phyloP scores from a whole-genome alignment of 2,329 filamentous ascomycete species.

The Domatiomyces globalis region DNA sequence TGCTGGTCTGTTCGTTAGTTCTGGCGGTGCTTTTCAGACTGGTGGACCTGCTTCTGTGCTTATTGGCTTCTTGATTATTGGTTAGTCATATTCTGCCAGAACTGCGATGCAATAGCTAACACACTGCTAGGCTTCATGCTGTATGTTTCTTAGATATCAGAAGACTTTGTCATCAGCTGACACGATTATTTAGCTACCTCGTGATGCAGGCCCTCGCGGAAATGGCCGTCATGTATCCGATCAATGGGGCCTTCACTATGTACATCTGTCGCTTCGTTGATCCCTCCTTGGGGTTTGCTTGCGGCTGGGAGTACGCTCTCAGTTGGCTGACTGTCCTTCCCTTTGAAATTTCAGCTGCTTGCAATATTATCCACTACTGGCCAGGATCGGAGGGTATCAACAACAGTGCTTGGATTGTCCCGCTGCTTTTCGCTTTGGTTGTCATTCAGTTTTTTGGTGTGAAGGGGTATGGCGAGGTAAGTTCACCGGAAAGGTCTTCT shows the following conservation, averaged over 20 bases:
- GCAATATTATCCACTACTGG: slow-evolving; percentile 47
- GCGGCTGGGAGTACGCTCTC: slow-evolving; percentile 36
- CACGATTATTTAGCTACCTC: slow-evolving; percentile 23
- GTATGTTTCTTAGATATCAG: slow-evolving; percentile 31
- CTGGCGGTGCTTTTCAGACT: slow-evolving; percentile 23
- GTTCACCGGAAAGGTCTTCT: background rate
- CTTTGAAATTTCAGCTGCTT: slow-evolving; percentile 35
- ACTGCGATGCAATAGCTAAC: slow-evolving; percentile 11
- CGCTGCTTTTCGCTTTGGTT: slow-evolving; percentile 6
- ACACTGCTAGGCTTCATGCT: slow-evolving; percentile 31
- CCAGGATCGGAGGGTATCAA: slow-evolving; percentile 22
- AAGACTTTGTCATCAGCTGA: slow-evolving; percentile 32
- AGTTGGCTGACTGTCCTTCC: slow-evolving; percentile 46
- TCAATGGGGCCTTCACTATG: slow-evolving; percentile 48
- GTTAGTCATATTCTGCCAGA: slow-evolving; percentile 23
- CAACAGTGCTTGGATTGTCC: slow-evolving; percentile 17
- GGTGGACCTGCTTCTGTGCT: slow-evolving; percentile 44
- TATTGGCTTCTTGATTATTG: slow-evolving; percentile 62
- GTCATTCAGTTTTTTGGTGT: slow-evolving; percentile 41
- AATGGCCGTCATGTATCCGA: slow-evolving; percentile 46
- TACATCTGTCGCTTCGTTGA: slow-evolving; percentile 44
- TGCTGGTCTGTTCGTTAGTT: slow-evolving; percentile 30
- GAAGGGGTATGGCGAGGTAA: slow-evolving; percentile 29
- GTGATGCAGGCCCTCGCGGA: slow-evolving; percentile 47
- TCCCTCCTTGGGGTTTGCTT: slow-evolving; percentile 35